Base-by-base conservation (phyloP, 192 early-diverging fungal genomes). In the Chytriomyces sp. region DNA sequence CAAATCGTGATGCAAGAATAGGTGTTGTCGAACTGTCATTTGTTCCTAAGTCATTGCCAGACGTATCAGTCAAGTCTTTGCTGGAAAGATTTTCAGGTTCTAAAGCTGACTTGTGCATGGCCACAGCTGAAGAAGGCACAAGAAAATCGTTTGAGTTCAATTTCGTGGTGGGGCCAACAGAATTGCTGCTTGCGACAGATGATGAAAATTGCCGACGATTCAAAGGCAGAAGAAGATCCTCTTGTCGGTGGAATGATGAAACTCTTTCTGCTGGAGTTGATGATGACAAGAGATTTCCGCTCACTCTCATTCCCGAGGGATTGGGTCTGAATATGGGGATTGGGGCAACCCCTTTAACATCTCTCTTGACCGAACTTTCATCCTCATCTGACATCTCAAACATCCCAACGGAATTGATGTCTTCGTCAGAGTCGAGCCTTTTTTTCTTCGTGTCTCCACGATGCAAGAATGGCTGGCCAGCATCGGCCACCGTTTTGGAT, bases 311-410 rank as follows among this genome's bases (percentile, higher is more conserved):
- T 35, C 35, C 35, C 4, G 35, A 35, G 35, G 35, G 4, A 35
- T 35, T 35, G 35, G 35, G 28, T 16, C 60, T 48, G 18, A 71
- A 71, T 13, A 35, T 28, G 9, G 77, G 44, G 60, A 73, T 71
- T 16, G 71, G 64, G 3, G 73, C 75, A 8, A 24, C 28, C 67
- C 10, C 13, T 59, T 9, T 57, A 45, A 9, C 26, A 5, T 6
- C 44, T n/a, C 13, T 59, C 24, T 62, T 49, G 26, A 16, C 57
- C 24, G 4, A 18, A 50, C 80, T 80, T 50, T 79, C 82, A 53
- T 89, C 87, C 61, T 89, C 87, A 23, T 89, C 87, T 2, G 87
- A 89, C 82, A 89, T 84, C 63, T 86, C 84, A 67, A 89, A 89
- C 16, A 89, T 84, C 46, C 48, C 48, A 16, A 57, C 45, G 49